phyloP scores from a whole-genome alignment of 108 stramenopile species.

The Mediolabrus comicus region DNA sequence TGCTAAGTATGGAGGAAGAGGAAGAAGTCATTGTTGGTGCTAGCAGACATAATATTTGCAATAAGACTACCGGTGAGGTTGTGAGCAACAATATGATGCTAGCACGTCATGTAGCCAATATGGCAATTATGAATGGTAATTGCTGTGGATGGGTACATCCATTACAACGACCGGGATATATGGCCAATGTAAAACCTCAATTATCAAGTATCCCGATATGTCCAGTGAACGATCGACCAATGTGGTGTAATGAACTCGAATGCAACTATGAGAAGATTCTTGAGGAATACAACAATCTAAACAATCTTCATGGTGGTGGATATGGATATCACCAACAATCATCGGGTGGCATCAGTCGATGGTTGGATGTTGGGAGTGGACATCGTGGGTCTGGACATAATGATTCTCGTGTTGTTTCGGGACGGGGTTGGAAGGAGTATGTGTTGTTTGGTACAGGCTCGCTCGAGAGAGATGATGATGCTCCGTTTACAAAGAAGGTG shows the following conservation, averaged over 20 bases:
- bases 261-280: conserved; percentile 45
- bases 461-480: conserved; percentile 25
- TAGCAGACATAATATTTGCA: not conserved
- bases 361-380: conserved; percentile 61
- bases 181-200: conserved; percentile 17
- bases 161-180: conserved; percentile 64
- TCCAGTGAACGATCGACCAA: conserved; percentile 44
- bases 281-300: conserved; percentile 33
- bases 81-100: conserved; percentile 19
- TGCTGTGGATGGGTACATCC: conserved; percentile 57
- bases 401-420: conserved; percentile 65
- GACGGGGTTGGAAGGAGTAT: conserved; percentile 70
- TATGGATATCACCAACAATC: not conserved
- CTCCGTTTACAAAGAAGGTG: conserved; percentile 46
- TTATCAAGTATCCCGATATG: conserved; percentile 24
- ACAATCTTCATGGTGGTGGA: not conserved
- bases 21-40: not conserved
- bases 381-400: conserved; percentile 58
- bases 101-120: conserved; percentile 50
- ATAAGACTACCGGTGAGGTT: conserved; percentile 38
- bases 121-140: conserved; percentile 44
- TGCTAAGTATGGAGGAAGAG: conserved; percentile 48
- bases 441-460: conserved; percentile 78
- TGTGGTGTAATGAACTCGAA: conserved; percentile 60
- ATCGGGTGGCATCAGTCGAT: not conserved